Conservation (phyloP, 495 filamentous ascomycete genomes). For the Trichoderma reesei region DNA sequence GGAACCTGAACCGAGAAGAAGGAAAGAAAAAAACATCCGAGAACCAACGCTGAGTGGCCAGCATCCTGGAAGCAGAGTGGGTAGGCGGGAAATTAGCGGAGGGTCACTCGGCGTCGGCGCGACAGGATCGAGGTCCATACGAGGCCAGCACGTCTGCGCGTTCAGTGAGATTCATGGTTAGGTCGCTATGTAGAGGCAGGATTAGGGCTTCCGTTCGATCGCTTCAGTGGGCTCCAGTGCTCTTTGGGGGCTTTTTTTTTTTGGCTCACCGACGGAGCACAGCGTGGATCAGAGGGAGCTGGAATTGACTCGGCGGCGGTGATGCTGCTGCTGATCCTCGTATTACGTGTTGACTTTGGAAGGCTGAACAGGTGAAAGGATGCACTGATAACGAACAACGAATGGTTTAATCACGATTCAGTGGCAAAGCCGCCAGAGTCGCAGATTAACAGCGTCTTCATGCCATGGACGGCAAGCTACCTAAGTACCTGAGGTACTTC, state of each 20-base stretch:
- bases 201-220: too few species aligned
- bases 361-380: too few species aligned
- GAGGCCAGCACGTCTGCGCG: not conserved
- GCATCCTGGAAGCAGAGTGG: constrained; percentile 1
- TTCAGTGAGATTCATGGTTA: not conserved
- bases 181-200: too few species aligned
- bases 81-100: constrained; percentile 5
- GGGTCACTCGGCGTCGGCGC: not conserved
- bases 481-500: too few species aligned
- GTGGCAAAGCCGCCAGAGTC: not conserved
- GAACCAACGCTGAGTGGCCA: not conserved
- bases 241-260: too few species aligned
- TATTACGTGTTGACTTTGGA: too few species aligned
- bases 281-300: not conserved
- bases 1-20: too few species aligned
- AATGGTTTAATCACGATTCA: too few species aligned
- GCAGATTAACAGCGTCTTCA: not conserved
- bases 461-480: too few species aligned
- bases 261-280: constrained; percentile 4
- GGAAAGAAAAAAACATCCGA: too few species aligned
- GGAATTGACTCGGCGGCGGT: not conserved
- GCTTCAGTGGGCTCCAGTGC: not conserved
- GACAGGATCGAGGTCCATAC: too few species aligned
- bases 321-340: not conserved
- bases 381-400: too few species aligned